phyloP scores from a whole-genome alignment of 192 early-diverging fungal species.

The Linderina pennispora region DNA sequence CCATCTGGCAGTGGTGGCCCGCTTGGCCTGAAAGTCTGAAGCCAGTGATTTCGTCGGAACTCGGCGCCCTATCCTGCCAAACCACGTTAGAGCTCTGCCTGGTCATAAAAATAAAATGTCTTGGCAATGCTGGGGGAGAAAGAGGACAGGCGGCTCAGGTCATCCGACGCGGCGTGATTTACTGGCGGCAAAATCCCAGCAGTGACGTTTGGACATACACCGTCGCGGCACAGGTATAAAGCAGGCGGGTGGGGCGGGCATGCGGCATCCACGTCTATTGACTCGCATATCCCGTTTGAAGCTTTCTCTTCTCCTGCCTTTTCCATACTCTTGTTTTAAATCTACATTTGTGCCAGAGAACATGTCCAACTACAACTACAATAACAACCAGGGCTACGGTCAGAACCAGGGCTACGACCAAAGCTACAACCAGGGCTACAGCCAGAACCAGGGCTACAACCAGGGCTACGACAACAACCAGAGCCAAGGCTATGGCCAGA shows the following conservation, averaged over 20 bases:
- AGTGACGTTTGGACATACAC: too few species aligned
- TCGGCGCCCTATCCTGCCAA: slow-evolving; percentile 1
- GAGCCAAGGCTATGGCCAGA: too few species aligned
- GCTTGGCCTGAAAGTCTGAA: slow-evolving; percentile 27
- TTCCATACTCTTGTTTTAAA: background rate
- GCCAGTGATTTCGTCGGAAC: too few species aligned
- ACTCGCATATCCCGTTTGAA: background rate
- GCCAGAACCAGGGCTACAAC: slow-evolving; percentile 3
- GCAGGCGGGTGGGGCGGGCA: background rate
- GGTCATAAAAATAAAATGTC: too few species aligned
- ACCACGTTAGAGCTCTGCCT: too few species aligned
- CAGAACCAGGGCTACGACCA: background rate
- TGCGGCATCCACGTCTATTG: background rate
- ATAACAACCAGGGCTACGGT: background rate
- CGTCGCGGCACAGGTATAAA: background rate
- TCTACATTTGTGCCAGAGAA: too few species aligned
- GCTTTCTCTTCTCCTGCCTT: background rate
- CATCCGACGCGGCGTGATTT: too few species aligned
- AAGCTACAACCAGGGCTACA: background rate
- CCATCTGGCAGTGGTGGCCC: slow-evolving; percentile 26
- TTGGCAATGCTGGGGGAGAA: too few species aligned
- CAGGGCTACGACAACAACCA: slow-evolving; percentile 16
- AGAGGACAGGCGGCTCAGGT: too few species aligned
- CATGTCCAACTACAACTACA: too few species aligned
- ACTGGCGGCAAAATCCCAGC: too few species aligned